phyloP scores from a whole-genome alignment of 306 rosid genomes.

The Cucumis melo region DNA sequence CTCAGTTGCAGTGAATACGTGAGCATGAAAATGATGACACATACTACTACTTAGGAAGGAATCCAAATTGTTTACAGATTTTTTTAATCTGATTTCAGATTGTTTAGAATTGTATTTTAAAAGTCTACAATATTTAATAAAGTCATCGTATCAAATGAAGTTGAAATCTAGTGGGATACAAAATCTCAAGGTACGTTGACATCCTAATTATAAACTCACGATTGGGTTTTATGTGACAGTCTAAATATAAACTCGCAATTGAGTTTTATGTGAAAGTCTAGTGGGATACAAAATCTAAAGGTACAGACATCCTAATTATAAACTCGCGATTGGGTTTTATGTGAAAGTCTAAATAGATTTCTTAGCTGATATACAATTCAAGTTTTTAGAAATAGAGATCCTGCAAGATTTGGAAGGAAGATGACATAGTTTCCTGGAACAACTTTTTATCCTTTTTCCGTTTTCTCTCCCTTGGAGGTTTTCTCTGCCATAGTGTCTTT shows the following conservation, averaged over 20 bases:
- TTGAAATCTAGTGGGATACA: not conserved
- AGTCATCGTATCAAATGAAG: not conserved
- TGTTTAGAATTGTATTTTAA: not conserved
- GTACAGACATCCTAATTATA: not conserved
- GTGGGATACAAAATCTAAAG: not conserved
- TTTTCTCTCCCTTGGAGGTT: not conserved
- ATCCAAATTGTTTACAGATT: not conserved
- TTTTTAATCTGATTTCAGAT: not conserved
- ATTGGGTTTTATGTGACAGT: not conserved
- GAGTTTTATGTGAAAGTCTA: not conserved
- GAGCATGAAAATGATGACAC: not conserved
- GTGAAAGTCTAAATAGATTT: not conserved
- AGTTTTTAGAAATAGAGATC: not conserved
- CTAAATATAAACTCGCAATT: not conserved
- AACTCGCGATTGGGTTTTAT: not conserved
- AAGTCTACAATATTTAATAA: not conserved
- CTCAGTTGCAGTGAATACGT: not conserved
- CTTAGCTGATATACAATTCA: not conserved
- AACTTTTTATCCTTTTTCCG: not conserved
- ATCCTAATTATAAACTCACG: not conserved
- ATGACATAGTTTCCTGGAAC: not conserved
- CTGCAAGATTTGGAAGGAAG: not conserved
- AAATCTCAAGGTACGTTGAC: not conserved
- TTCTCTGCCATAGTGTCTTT: not conserved
- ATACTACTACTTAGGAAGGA: not conserved